Evolutionary conservation across 1,139 yeast genomes (phyloP).

Genomic region (Debaryomyces sp.): DNA sequence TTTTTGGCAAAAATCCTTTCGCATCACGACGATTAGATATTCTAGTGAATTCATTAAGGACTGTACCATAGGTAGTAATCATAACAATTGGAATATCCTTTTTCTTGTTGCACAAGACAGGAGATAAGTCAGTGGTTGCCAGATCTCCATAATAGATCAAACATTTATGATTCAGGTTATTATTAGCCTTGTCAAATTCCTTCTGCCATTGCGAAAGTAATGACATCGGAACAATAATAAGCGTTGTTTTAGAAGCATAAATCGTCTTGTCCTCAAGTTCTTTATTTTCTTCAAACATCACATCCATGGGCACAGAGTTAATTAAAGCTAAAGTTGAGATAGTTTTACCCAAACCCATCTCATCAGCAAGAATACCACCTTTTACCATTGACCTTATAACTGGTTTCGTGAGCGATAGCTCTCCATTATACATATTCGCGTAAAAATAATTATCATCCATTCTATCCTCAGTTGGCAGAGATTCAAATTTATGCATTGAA

Average conservation of each 20-base stretch:
- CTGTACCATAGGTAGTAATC: slow-evolving; percentile 87
- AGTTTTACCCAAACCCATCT: slow-evolving; percentile 96
- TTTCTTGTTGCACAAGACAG: slow-evolving; percentile 39
- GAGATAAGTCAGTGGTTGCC: slow-evolving; percentile 48
- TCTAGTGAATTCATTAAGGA: slow-evolving; percentile 69
- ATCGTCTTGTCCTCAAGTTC: slow-evolving; percentile 18
- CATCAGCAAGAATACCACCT: slow-evolving; percentile 97
- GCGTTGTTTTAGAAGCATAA: slow-evolving; percentile 73
- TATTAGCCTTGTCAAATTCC: slow-evolving; percentile 68
- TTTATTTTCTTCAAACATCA: slow-evolving; percentile 8
- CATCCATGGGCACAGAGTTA: slow-evolving; percentile 62
- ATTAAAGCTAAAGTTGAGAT: slow-evolving; percentile 79
- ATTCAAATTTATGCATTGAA: slow-evolving; percentile 22
- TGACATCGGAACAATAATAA: slow-evolving; percentile 91
- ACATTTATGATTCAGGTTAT: slow-evolving; percentile 44
- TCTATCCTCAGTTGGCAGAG: slow-evolving; percentile 19
- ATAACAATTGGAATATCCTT: slow-evolving; percentile 67
- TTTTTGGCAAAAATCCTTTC: slow-evolving; percentile 33
- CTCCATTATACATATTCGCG: slow-evolving; percentile 84
- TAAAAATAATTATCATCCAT: slow-evolving; percentile 49
- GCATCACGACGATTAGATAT: slow-evolving; percentile 32
- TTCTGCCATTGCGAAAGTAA: slow-evolving; percentile 87
- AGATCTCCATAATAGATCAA: slow-evolving; percentile 77
- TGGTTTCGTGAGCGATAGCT: slow-evolving; percentile 71
- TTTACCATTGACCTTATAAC: slow-evolving; percentile 54